phyloP scores from a whole-genome alignment of 2,329 filamentous ascomycete species.

The Calonectria pseudoturangicola region DNA sequence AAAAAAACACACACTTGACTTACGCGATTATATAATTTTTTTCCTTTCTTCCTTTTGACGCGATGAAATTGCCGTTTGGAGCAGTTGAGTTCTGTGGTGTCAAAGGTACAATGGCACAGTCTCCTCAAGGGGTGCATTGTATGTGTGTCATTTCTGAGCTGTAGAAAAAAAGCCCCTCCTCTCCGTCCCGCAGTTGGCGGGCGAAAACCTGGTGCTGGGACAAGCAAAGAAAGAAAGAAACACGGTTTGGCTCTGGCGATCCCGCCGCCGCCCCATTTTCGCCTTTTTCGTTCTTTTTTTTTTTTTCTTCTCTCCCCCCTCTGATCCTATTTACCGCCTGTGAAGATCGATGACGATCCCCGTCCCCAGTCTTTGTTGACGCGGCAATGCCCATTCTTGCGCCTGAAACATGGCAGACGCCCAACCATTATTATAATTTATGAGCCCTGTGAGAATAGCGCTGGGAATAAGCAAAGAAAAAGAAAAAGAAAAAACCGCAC shows the following conservation, averaged over 20 bases:
- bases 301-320: too few relatives aligned
- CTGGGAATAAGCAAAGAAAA: neutral
- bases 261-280: neutral
- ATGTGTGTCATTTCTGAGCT: constrained; percentile 22
- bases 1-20: too few relatives aligned
- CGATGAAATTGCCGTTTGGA: too few relatives aligned
- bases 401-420: constrained; percentile 20
- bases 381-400: constrained; percentile 35
- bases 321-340: neutral
- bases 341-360: constrained; percentile 17
- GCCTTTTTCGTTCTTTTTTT: neutral
- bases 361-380: constrained; percentile 21
- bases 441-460: neutral
- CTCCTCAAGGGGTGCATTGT: too few relatives aligned
- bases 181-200: neutral
- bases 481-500: neutral
- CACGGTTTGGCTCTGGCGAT: neutral
- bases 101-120: too few relatives aligned
- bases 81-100: too few relatives aligned
- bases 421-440: constrained; percentile 8
- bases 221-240: neutral
- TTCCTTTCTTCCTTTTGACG: too few relatives aligned
- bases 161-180: constrained; percentile 6
- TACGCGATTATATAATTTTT: too few relatives aligned
- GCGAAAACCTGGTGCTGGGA: neutral